phyloP scores from a whole-genome alignment of 306 rosid species.

The Vigna trinervia region DNA sequence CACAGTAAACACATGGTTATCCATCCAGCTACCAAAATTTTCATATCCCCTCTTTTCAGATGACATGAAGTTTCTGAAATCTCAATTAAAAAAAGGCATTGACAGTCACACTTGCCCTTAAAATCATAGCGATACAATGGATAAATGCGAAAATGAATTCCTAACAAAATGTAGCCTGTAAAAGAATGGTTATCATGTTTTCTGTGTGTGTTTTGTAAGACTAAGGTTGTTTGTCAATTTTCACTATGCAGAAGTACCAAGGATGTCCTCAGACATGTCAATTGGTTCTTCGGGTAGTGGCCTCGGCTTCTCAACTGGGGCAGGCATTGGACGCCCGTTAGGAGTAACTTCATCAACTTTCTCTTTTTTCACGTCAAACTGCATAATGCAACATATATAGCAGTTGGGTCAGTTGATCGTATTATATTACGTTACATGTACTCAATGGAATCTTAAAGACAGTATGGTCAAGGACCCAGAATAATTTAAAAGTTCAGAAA shows the following conservation, averaged over 20 bases:
- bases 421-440: no score
- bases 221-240: conserved; percentile 13
- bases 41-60: conserved; percentile 27
- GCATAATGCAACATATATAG: conserved; percentile 42
- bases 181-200: conserved; percentile 39
- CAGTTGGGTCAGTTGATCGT: not conserved
- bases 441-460: no score
- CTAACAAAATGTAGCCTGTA: conserved; percentile 29
- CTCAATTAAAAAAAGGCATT: conserved; percentile 12
- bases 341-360: conserved; percentile 73
- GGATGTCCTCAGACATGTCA: conserved; percentile 52
- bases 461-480: no score
- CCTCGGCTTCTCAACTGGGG: conserved; percentile 56
- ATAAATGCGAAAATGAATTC: conserved; percentile 16
- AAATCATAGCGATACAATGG: conserved; percentile 29
- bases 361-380: conserved; percentile 64
- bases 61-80: conserved; percentile 17
- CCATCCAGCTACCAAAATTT: conserved; percentile 34
- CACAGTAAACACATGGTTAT: conserved; percentile 21
- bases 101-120: conserved; percentile 13
- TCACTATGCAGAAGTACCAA: conserved; percentile 65
- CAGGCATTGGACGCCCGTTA: conserved; percentile 66
- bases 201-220: not conserved
- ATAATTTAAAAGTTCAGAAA: no score
- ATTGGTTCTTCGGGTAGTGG: conserved; percentile 47